Percentiles rank a stretch among this genome's conserved stretches.
Evolutionary conservation across 1,284 basidiomycete species (phyloP).

Genomic region (Irpex sp.): DNA sequence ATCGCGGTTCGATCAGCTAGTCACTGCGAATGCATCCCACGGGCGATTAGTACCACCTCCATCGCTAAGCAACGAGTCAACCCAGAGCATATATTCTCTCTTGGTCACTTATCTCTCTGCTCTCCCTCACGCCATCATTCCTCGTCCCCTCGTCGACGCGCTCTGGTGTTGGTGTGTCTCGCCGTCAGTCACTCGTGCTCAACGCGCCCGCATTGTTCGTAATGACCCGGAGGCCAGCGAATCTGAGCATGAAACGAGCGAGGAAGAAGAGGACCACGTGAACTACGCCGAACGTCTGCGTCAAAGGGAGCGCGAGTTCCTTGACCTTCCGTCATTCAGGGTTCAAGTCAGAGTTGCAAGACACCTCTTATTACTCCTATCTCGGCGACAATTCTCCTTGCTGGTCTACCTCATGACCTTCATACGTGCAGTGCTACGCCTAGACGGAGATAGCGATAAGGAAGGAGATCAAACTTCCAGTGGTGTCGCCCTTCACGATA

Average conservation of each 20-base stretch:
- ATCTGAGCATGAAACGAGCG: conserved; percentile 5
- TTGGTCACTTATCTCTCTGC: conserved; percentile 54
- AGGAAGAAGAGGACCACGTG: conserved; percentile 8
- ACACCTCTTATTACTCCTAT: conserved; percentile 57
- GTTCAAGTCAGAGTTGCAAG: conserved; percentile 42
- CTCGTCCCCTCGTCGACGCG: conserved; percentile 38
- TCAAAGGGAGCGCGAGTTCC: conserved; percentile 1
- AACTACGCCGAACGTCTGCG: conserved; percentile 8
- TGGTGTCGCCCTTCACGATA: conserved; percentile 27
- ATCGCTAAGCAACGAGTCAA: conserved; percentile 46
- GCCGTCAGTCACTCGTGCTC: conserved; percentile 35
- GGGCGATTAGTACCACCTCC: conserved; percentile 17
- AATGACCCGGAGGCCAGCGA: conserved; percentile 8
- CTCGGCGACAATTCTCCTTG: conserved; percentile 51
- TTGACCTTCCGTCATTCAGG: conserved; percentile 5
- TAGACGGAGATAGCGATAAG: conserved; percentile 23
- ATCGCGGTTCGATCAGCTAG: conserved; percentile 30
- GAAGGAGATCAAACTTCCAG: conserved; percentile 14
- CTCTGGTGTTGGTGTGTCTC: conserved; percentile 51
- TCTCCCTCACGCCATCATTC: conserved; percentile 50
- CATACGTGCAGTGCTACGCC: conserved; percentile 36
- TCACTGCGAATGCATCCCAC: conserved; percentile 14
- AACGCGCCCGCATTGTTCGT: conserved; percentile 13
- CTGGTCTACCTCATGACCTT: conserved; percentile 63
- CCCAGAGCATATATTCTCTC: conserved; percentile 57